These are phyloP conservation scores for Daucus carota DNA, from an alignment of 129 eudicot genomes.

Conservation along the genomic window DNA sequence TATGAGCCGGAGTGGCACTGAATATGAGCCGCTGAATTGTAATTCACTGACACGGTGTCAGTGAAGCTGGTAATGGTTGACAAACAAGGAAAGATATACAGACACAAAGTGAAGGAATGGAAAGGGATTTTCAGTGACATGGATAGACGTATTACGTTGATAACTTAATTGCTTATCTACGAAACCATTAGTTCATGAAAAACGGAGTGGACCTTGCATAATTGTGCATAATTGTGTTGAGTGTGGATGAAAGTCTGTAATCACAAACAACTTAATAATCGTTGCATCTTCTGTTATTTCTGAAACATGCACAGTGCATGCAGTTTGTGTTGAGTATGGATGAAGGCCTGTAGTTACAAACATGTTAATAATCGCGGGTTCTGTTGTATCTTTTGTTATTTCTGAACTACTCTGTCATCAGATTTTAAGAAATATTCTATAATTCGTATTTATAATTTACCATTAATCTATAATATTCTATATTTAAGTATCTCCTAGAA, in stretches of 20 bases:
- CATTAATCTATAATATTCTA: not conserved
- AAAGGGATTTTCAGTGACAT: constrained; percentile 7
- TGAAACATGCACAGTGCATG: not conserved
- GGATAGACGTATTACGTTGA: constrained; percentile 2
- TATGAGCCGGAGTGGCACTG: constrained; percentile 16
- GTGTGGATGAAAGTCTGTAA: not conserved
- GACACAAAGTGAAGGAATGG: constrained; percentile 18
- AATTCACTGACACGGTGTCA: too few species aligned
- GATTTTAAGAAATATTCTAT: too few species aligned
- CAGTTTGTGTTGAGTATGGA: too few species aligned
- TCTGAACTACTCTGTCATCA: too few species aligned
- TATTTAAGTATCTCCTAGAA: not conserved
- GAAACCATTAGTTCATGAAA: not conserved
- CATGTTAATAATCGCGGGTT: too few species aligned
- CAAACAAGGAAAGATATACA: constrained; percentile 8
- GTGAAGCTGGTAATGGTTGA: constrained; percentile 21
- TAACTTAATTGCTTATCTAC: not conserved
- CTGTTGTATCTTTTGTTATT: too few species aligned
- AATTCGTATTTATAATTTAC: too few species aligned
- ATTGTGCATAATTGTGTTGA: too few species aligned
- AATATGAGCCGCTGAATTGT: too few species aligned
- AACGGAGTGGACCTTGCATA: too few species aligned
- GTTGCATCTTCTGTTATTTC: not conserved
- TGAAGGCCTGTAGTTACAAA: too few species aligned
- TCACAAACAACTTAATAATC: not conserved